A percentile compares a stretch with the other conserved stretches of the same genome.
Evolutionary conservation across 345 rosid species (phyloP).

Genomic region (Noccaea bulbosa): DNA sequence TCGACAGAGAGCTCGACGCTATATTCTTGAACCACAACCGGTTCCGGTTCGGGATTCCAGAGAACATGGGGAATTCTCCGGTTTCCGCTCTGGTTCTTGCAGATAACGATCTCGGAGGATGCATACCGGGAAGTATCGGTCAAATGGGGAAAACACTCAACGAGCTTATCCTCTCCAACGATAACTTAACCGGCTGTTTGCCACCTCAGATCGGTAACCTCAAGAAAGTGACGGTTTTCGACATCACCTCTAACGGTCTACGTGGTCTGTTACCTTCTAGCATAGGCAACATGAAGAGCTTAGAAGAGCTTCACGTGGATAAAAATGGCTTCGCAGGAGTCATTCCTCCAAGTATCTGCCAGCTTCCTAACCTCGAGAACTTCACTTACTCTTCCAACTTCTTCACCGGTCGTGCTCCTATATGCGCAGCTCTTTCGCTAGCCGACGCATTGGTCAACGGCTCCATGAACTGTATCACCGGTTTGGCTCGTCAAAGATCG

Average conservation of each 20-base stretch:
- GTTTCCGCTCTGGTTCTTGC: slow-evolving; percentile 74
- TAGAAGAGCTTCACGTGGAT: slow-evolving; percentile 71
- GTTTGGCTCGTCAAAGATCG: slow-evolving; percentile 58
- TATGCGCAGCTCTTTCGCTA: slow-evolving; percentile 50
- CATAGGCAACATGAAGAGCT: slow-evolving; percentile 63
- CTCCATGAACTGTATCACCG: slow-evolving; percentile 56
- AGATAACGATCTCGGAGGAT: slow-evolving; percentile 78
- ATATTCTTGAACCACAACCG: slow-evolving; percentile 68
- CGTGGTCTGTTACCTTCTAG: slow-evolving; percentile 60
- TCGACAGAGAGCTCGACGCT: slow-evolving; percentile 64
- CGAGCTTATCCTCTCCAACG: slow-evolving; percentile 71
- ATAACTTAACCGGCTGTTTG: slow-evolving; percentile 74
- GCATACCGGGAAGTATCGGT: slow-evolving; percentile 69
- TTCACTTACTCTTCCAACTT: slow-evolving; percentile 69
- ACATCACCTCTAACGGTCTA: slow-evolving; percentile 61
- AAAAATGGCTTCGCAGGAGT: slow-evolving; percentile 64
- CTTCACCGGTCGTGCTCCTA: slow-evolving; percentile 65
- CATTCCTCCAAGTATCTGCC: slow-evolving; percentile 60
- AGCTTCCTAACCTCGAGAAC: slow-evolving; percentile 59
- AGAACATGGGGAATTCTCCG: slow-evolving; percentile 73
- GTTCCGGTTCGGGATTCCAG: slow-evolving; percentile 64
- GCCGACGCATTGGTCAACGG: slow-evolving; percentile 44
- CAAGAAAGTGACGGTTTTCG: slow-evolving; percentile 60
- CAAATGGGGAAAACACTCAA: slow-evolving; percentile 72
- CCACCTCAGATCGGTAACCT: slow-evolving; percentile 72